Evolutionary conservation across 2,329 filamentous ascomycete species (phyloP), one percentile per base, ranked within the genome.

Genomic region (Delphinella strobiligena): DNA sequence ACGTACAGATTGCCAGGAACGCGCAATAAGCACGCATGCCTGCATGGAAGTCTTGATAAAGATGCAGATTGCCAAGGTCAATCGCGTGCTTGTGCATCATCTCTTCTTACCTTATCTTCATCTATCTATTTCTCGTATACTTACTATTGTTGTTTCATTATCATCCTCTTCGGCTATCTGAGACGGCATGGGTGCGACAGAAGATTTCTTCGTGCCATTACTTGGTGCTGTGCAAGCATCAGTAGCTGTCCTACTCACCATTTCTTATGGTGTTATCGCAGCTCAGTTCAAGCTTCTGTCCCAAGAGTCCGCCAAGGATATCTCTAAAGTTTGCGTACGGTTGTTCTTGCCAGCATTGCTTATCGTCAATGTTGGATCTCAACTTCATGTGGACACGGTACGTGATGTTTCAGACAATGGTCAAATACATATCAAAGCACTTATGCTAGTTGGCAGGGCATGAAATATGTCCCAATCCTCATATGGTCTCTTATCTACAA

Each of bases 161-260:
- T 27, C 12, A 7, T 27, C 7, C 22, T 12, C 22, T 27, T 27
- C 7, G 7, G 22, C 22, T 7, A 7, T 7, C 7, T 7, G 12
- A 27, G 22, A 7, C 22, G 12, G 12, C 22, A 27, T 27, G 22
- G 22, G 29, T 5, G 19, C 32, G 9, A 38, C 31, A 5, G 36
- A 43, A 32, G 52, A 58, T 36, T 49, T 64, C 19, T 33, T 61
- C 16, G 53, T 58, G 10, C 59, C 62, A 9, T 72, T 75, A 38
- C 49, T 72, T 4, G 69, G 69, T 19, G 71, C 71, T 4, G 52
- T 75, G 5, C 71, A 75, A 52, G 72, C 72, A 19, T 68, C 67
- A 17, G 51, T 73, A 16, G 68, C 69, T 2, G 71, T 75, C 1
- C 55, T 75, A 2, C 52, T 75, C 4, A 73, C 71, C 27, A 71